Percentiles rank a stretch among this genome's conserved stretches.
These are phyloP conservation scores for Colletotrichum limetticola DNA, from an alignment of 2,329 filamentous ascomycete genomes.

Conservation along the genomic window DNA sequence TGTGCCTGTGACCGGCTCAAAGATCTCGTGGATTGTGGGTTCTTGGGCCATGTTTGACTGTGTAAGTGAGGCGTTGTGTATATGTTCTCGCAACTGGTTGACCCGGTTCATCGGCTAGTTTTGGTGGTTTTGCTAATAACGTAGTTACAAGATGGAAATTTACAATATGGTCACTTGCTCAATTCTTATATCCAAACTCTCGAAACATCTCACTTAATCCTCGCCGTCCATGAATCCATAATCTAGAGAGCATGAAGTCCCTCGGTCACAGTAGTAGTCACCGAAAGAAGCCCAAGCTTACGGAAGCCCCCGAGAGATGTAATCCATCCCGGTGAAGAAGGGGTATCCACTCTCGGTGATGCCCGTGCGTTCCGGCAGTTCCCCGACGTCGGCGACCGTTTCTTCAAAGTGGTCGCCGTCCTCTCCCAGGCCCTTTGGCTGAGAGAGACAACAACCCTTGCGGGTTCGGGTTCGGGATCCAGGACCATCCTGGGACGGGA, in stretches of 20 bases:
- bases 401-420: constrained; percentile 14
- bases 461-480: neutral
- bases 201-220: neutral
- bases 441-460: neutral
- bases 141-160: neutral
- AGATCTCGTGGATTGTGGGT: constrained; percentile 48
- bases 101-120: neutral
- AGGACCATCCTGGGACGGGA: neutral
- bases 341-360: constrained; percentile 13
- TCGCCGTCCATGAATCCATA: neutral
- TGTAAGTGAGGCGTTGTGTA: neutral
- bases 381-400: constrained; percentile 28
- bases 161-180: neutral
- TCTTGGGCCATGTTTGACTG: constrained; percentile 32
- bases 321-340: constrained; percentile 10
- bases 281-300: neutral
- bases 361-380: constrained; percentile 22
- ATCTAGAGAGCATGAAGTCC: neutral
- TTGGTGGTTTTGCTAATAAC: neutral
- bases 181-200: neutral
- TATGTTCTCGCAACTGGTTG: neutral
- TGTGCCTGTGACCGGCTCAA: constrained; percentile 52
- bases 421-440: neutral
- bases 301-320: neutral
- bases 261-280: neutral